Evolutionary conservation across 371 early-diverging fungal genomes (phyloP), one percentile per base, ranked within the genome.

Genomic region (Lichtheimia ramosa): DNA sequence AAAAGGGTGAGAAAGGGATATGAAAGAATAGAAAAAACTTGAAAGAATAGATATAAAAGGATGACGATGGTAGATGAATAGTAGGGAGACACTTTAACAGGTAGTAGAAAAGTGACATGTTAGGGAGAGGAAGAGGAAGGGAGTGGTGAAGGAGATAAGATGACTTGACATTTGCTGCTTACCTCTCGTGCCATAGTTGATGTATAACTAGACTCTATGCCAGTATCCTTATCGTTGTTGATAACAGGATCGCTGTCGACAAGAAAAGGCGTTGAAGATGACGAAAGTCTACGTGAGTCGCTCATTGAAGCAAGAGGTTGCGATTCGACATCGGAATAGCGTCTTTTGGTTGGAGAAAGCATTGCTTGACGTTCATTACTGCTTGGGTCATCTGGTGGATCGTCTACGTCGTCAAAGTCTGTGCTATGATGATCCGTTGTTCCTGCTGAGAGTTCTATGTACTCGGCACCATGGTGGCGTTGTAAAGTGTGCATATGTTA

Each of bases 381-480:
- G 42, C 13, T 53, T 5, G 34, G 34, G 34, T 34, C 34, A 61
- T 59, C 66, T 7, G 62, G 62, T 54, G 63, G 60, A 3, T 59
- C 64, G 42, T 66, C 63, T n/a, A 51, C 59, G 3, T 65, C 69
- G 24, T 69, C 60, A 25, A 34, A 20, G 21, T 53, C 40, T 39
- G 56, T 56, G 10, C 56, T 39, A 41, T 58, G 23, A 21, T 39
- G 21, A 20, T 20, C 21, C 34, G 40, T 24, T 24, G 34, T 49
- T 39, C 48, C 62, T 57, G 56, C 57, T 56, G 66, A 50, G 53
- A 69, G 42, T 40, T 69, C 69, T 52, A 65, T 65, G 57, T 69
- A 69, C n/a, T 69, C 69, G 51, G 58, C 49, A 28, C 48, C 58
- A 58, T 58, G 40, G 20, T 49, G 58, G 25, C 43, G 41, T 15